Percentiles rank a stretch among this genome's conserved stretches.
Evolutionary conservation across 1,284 basidiomycete genomes (phyloP).

Genomic region (Pholiota adiposa): DNA sequence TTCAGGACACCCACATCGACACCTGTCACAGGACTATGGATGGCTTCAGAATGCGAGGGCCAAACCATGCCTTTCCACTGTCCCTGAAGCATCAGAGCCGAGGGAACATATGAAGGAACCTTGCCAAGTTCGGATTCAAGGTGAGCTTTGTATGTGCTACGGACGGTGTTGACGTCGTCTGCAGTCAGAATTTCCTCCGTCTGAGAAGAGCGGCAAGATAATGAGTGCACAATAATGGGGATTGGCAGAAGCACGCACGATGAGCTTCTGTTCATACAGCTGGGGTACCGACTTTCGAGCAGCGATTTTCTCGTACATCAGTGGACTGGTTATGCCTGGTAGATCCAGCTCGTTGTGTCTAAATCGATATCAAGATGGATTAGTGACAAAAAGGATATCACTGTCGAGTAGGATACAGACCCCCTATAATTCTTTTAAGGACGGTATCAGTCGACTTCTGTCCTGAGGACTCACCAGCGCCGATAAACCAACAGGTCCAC

Average conservation of each 20-base stretch:
- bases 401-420: slow-evolving; percentile 1
- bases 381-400: background rate
- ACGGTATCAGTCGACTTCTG: background rate
- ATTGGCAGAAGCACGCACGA: slow-evolving; percentile 49
- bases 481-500: slow-evolving; percentile 89
- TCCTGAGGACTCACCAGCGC: slow-evolving; percentile 57
- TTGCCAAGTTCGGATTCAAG: slow-evolving; percentile 64
- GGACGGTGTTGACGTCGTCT: slow-evolving; percentile 52
- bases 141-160: slow-evolving; percentile 59
- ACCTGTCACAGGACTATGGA: slow-evolving; percentile 70
- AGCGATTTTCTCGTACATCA: slow-evolving; percentile 88
- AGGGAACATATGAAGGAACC: slow-evolving; percentile 52
- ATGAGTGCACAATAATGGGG: background rate
- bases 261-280: slow-evolving; percentile 79
- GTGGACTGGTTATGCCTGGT: slow-evolving; percentile 87
- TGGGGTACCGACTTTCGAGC: slow-evolving; percentile 78
- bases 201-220: slow-evolving; percentile 35
- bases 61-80: slow-evolving; percentile 78
- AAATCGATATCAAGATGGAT: background rate
- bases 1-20: slow-evolving; percentile 55
- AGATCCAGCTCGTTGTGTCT: slow-evolving; percentile 89
- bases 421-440: background rate
- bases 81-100: slow-evolving; percentile 57
- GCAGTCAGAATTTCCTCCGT: slow-evolving; percentile 57
- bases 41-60: slow-evolving; percentile 62